phyloP scores from a whole-genome alignment of 352 stramenopile species.

The Pythium guiyangense region DNA sequence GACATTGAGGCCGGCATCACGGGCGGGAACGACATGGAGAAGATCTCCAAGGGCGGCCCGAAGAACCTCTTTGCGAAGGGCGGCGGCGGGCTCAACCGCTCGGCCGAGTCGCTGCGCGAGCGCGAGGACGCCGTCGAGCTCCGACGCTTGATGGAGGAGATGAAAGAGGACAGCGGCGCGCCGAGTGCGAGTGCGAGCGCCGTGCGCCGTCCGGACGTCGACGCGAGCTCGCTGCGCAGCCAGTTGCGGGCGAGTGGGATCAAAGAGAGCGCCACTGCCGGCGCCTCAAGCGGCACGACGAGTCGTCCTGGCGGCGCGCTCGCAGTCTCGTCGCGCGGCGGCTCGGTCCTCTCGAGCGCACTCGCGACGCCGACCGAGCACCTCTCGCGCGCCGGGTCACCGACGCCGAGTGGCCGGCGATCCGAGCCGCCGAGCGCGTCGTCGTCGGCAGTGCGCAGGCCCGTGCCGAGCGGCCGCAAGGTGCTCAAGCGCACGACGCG shows the following conservation, averaged over 20 bases:
- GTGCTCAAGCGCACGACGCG: too few relatives aligned
- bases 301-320: too few relatives aligned
- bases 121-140: conserved; percentile 79
- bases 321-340: too few relatives aligned
- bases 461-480: too few relatives aligned
- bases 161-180: conserved; percentile 53
- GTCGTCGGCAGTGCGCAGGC: too few relatives aligned
- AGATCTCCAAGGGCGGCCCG: conserved; percentile 56
- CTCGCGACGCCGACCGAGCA: too few relatives aligned
- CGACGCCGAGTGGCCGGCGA: too few relatives aligned
- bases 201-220: conserved; percentile 55
- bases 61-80: conserved; percentile 76
- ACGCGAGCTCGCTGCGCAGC: conserved; percentile 53
- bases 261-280: too few relatives aligned
- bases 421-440: too few relatives aligned
- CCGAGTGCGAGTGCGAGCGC: conserved; percentile 12
- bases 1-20: conserved; percentile 78
- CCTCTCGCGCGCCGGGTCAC: too few relatives aligned
- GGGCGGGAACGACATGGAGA: conserved; percentile 44
- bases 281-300: too few relatives aligned
- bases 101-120: conserved; percentile 65
- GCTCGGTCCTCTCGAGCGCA: too few relatives aligned
- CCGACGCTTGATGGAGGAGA: conserved; percentile 73
- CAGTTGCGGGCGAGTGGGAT: conserved; percentile 71
- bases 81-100: conserved; percentile 69